Evolutionary conservation across 768 basidiomycete genomes (phyloP).

Genomic region (Asterophora lycoperdoides): DNA sequence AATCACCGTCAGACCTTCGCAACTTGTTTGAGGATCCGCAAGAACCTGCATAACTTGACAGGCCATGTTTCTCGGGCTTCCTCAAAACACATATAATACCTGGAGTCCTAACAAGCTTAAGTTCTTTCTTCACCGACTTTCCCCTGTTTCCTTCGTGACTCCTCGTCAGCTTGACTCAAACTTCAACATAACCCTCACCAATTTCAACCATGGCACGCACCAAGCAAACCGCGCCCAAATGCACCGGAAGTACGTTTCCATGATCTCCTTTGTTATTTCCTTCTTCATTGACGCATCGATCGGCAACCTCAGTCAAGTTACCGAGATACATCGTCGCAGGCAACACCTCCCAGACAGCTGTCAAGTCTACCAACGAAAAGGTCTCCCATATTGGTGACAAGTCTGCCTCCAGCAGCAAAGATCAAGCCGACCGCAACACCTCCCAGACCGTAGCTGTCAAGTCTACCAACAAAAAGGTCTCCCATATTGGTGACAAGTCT

Average conservation of each 20-base stretch:
- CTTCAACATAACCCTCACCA: too few species aligned
- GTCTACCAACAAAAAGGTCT: slow-evolving; percentile 27
- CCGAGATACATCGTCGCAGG: too few species aligned
- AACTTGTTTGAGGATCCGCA: background rate
- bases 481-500: slow-evolving; percentile 43
- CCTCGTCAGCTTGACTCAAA: background rate
- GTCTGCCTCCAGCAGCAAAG: slow-evolving; percentile 12
- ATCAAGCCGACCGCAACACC: background rate
- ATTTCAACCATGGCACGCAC: slow-evolving; percentile 80
- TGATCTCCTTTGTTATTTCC: background rate
- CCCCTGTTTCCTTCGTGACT: background rate
- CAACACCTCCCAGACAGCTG: slow-evolving; percentile 64
- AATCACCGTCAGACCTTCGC: background rate
- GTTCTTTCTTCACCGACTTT: background rate
- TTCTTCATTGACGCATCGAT: too few species aligned
- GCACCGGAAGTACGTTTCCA: slow-evolving; percentile 47
- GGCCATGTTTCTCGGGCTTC: background rate
- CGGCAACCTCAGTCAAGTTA: too few species aligned
- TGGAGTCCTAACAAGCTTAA: too few species aligned
- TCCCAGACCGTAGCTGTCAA: slow-evolving; percentile 72
- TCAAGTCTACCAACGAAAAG: slow-evolving; percentile 41
- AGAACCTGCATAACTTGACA: background rate
- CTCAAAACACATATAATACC: background rate
- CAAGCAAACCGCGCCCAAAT: slow-evolving; percentile 86
- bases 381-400: slow-evolving; percentile 42